Evolutionary conservation across 768 basidiomycete genomes (phyloP).

Genomic region (Naganishia antarctica): DNA sequence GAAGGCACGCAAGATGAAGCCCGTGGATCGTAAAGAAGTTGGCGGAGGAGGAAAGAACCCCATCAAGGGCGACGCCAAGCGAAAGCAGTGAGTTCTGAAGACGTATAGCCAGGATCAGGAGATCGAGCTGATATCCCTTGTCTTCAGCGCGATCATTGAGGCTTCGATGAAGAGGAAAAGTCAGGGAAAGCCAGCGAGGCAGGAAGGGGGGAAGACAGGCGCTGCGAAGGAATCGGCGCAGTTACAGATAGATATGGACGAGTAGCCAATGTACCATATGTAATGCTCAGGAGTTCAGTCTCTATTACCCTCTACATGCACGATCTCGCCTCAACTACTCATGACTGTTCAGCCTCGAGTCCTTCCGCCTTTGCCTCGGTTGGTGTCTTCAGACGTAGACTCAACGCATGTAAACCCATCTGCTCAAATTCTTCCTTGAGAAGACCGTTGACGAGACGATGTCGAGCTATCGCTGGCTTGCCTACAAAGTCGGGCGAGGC

Average conservation of each 20-base stretch:
- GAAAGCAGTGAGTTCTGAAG: slow-evolving; percentile 25
- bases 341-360: neutral
- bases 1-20: slow-evolving; percentile 72
- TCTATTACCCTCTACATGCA: neutral
- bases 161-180: slow-evolving; percentile 26
- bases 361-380: slow-evolving; percentile 47
- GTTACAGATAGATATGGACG: slow-evolving; percentile 26
- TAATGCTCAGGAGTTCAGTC: neutral
- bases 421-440: slow-evolving; percentile 51
- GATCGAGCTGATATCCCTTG: neutral
- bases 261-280: slow-evolving; percentile 14
- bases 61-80: slow-evolving; percentile 38
- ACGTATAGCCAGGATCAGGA: neutral
- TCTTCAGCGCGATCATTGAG: slow-evolving; percentile 28
- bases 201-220: neutral
- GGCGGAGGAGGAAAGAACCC: slow-evolving; percentile 55
- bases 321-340: neutral
- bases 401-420: slow-evolving; percentile 52
- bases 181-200: neutral
- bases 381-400: slow-evolving; percentile 49
- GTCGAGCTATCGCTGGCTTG: slow-evolving; percentile 49
- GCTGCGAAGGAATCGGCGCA: neutral
- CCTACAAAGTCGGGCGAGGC: slow-evolving; percentile 40
- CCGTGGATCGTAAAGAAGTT: slow-evolving; percentile 60
- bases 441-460: slow-evolving; percentile 51